Evolutionary conservation across 306 rosid species (phyloP), one percentile per base, ranked within the genome.

Genomic region (Pterocarpus macrocarpus): DNA sequence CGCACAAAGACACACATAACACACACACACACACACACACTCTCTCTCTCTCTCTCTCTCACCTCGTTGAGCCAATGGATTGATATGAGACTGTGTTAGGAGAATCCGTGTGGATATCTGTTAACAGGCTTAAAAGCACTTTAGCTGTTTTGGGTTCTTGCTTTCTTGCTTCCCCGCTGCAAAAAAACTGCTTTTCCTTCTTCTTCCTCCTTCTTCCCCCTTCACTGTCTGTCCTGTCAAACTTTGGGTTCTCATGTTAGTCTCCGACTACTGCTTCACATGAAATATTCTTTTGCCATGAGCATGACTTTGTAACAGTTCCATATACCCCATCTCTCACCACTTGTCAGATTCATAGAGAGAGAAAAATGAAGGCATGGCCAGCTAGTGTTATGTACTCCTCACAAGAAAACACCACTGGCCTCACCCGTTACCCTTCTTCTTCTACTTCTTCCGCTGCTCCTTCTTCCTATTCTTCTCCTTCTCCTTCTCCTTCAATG

Each of bases 321-420:
- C 64, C 38, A 35, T 62, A 58, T 43, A 43, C 47, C 15, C 30
- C 35, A 58, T 76, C 67, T 64, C 39, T 22, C 80, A 34, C 17
- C 39, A 30, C 30, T 64, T 73, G 82, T 56, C 81, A 86, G 80
- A 63, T 7, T 33, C 13, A 14, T 52, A 14, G 14, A 10, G 2
- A 33, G 10, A 12, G 67, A 5, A 82, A 83, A 50, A 86, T 82
- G 88, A 85, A 83, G 69, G 75, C 75, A 81, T 89, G 97, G 88
- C 88, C 78, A 78, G 70, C 87, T 69, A 75, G 73, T 66, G 64
- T 73, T 59, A 30, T 80, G 68, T 86, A 73, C 80, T 70, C 86
- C 34, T 76, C 84, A 52, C 70, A 77, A 69, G 69, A 79, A 38
- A 71, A 76, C 87, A 79, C 47, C 83, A 74, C 79, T 43, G 72